Evolutionary conservation across 2,329 filamentous ascomycete genomes (phyloP).

Genomic region (Epicoccum nigrum): DNA sequence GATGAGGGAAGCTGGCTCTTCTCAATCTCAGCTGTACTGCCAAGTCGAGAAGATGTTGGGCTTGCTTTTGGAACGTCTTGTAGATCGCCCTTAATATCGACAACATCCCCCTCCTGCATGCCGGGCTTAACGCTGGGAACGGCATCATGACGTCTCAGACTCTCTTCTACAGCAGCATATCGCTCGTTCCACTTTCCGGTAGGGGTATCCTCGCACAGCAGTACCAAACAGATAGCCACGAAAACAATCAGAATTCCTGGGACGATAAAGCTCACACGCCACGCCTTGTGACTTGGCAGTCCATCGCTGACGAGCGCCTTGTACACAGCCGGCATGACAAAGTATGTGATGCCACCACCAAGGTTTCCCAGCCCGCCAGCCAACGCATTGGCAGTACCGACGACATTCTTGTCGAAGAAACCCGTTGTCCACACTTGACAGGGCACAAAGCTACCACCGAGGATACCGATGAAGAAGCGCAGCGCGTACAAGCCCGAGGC

Average conservation of each 20-base stretch:
- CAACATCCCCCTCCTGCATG: slow-evolving; percentile 5
- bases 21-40: slow-evolving; percentile 9
- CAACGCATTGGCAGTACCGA: slow-evolving; percentile 86
- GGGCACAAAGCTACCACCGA: slow-evolving; percentile 77
- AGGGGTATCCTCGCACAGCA: slow-evolving; percentile 80
- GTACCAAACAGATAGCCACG: slow-evolving; percentile 68
- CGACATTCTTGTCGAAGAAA: slow-evolving; percentile 92
- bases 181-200: slow-evolving; percentile 79
- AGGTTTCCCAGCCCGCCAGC: slow-evolving; percentile 62
- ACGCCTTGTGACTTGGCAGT: slow-evolving; percentile 69
- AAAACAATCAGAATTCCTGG: slow-evolving; percentile 75
- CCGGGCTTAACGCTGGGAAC: background rate
- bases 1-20: background rate
- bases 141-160: slow-evolving; percentile 44
- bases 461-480: slow-evolving; percentile 79
- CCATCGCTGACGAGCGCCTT: slow-evolving; percentile 68
- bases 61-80: slow-evolving; percentile 6
- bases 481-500: slow-evolving; percentile 69
- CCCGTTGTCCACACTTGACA: slow-evolving; percentile 91
- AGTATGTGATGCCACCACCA: slow-evolving; percentile 51
- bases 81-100: slow-evolving; percentile 9
- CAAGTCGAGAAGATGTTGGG: slow-evolving; percentile 4
- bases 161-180: slow-evolving; percentile 62
- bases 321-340: slow-evolving; percentile 87
- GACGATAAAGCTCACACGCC: slow-evolving; percentile 82